Evolutionary conservation across 2,329 filamentous ascomycete genomes (phyloP), one percentile per base, ranked within the genome.

Genomic region (Myriosclerotinia scirpicola): DNA sequence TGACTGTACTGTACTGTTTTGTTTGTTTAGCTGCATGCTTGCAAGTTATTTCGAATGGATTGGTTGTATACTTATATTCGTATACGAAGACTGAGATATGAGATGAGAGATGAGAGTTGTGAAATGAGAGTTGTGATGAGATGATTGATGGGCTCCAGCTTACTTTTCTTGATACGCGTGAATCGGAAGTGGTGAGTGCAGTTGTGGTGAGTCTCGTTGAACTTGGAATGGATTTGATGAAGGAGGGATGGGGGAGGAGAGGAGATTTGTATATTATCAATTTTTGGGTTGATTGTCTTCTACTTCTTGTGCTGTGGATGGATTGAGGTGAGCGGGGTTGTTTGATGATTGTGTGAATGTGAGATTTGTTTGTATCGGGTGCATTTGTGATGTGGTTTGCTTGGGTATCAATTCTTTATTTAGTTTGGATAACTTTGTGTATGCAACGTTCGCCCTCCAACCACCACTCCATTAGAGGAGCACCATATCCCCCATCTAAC

Each of bases 331-430:
- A 6, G 30, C 30, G 30, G 22, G 55, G 12, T 26, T 46, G 26
- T 22, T 56, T 22, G 36, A 44, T 26, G 22, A 20, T 17, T 17
- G 9, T 42, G n/a, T 15, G 14, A 11, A 3, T 17, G 20, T 26
- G 30, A 34, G 40, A 48, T 58, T 4, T 30, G 20, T 26, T 17
- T 11, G 12, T 15, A 26, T 53, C 40, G 53, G 38, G 50, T 36
- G 26, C 20, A 22, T 56, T 15, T 42, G 26, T 34, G 26, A 55
- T 36, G 61, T 42, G 12, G 17, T 44, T 54, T 60, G 44, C 56
- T 60, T 60, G 56, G 56, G 56, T 60, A 60, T 60, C 44, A 60
- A 50, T 60, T 60, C 17, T 50, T 38, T 17, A 17, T 60, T 30
- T 48, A 30, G 14, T 44, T 64, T 55, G 61, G 17, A 46, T 11